Evolutionary conservation across 306 rosid genomes (phyloP), one percentile per base, ranked within the genome.

Genomic region (Rubus idaeus): DNA sequence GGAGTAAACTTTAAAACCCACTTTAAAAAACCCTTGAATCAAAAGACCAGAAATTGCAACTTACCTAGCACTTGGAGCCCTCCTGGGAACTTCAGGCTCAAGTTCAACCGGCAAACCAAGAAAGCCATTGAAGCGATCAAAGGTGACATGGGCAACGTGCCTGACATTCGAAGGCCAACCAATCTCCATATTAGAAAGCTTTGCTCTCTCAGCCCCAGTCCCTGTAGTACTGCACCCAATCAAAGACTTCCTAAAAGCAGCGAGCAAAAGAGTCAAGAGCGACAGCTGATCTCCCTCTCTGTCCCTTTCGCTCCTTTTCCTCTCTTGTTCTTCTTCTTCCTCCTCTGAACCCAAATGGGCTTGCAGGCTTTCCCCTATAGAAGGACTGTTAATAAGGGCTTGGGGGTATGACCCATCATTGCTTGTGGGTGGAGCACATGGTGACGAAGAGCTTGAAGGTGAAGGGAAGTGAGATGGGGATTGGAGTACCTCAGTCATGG

Each of bases 61-160:
- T 53, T 20, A 92, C 99, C 99, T 95, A 11, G 99, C 99, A 58
- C 99, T 95, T 2, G 99, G 99, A 73, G 96, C 92, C 76, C 97
- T 89, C 41, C 88, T 84, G 62, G 99, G 98, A 37, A 95, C 96
- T 68, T 95, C 96, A 8, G 96, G 98, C 86, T 95, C 97, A 70
- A 95, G 90, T 79, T 95, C 98, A 85, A 88, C 92, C 20, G 99
- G 99, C 88, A 95, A 84, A 5, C 99, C 99, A 77, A 95, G 99
- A 80, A 95, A 95, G 23, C 99, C 99, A 87, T 95, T 89, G 79
- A 95, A 95, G 0, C 98, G 95, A 80, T 95, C 98, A 79, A 95
- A 95, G 62, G 99, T 95, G 10, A 95, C 99, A 84, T 95, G 99
- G 30, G 98, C 98, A 23, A 95, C 92, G 70, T 95, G 98, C 46